Conservation (phyloP, 2,329 filamentous ascomycete species). For the Diaporthe sp. region DNA sequence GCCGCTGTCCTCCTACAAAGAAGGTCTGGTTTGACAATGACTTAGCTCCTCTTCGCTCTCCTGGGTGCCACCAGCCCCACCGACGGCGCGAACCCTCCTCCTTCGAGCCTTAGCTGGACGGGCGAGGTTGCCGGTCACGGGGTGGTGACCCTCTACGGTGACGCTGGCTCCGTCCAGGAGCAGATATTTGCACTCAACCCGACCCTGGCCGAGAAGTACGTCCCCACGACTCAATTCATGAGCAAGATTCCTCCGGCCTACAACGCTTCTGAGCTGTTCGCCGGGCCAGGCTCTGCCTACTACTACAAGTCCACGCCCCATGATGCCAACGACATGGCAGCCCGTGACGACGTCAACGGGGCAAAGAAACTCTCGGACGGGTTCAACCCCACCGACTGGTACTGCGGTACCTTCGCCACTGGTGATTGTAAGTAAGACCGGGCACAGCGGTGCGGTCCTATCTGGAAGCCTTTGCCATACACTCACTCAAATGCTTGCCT, state of each 20-base stretch:
- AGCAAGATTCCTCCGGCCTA: neutral
- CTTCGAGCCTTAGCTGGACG: neutral
- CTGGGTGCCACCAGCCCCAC: conserved; percentile 1
- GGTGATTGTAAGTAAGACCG: neutral
- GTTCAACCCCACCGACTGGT: neutral
- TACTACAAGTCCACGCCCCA: neutral
- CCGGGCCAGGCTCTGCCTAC: neutral
- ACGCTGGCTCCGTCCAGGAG: conserved; percentile 8
- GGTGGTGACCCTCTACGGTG: conserved; percentile 12
- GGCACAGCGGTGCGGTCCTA: neutral
- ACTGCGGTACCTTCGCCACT: conserved; percentile 25
- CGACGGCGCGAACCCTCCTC: neutral
- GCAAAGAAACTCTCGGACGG: neutral
- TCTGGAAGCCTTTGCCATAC: neutral
- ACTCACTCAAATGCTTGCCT: neutral
- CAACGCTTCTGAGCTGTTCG: neutral
- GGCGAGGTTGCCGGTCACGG: conserved; percentile 24
- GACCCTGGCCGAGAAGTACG: neutral
- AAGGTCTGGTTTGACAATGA: neutral
- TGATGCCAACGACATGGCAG: neutral
- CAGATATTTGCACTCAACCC: conserved; percentile 35
- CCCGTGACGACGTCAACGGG: neutral
- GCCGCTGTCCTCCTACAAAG: neutral
- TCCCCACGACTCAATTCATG: neutral
- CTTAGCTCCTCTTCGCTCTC: conserved; percentile 1